A percentile compares a stretch with the other conserved stretches of the same genome.
Evolutionary conservation across 805 yeast species (phyloP).

Genomic region (Schwanniomyces polymorphus): DNA sequence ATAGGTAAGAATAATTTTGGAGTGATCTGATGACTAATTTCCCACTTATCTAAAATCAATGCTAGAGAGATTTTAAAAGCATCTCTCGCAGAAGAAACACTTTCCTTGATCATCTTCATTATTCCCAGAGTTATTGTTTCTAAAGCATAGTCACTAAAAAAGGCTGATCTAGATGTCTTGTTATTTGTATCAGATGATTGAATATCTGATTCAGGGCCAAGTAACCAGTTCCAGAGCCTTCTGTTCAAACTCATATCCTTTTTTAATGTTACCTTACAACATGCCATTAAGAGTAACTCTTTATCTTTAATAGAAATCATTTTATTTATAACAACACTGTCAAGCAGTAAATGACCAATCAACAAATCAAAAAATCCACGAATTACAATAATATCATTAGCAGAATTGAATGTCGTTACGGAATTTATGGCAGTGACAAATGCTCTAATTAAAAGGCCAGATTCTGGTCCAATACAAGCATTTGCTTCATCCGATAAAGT

Average conservation of each 20-base stretch:
- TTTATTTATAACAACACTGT: constrained; percentile 53
- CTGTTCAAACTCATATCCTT: constrained; percentile 94
- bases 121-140: constrained; percentile 54
- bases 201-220: constrained; percentile 65
- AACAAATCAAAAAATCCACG: constrained; percentile 87
- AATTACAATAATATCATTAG: constrained; percentile 65
- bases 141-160: constrained; percentile 61
- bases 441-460: constrained; percentile 77
- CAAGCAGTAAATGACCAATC: constrained; percentile 63
- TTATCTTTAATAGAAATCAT: constrained; percentile 54
- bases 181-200: constrained; percentile 6
- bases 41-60: constrained; percentile 92
- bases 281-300: constrained; percentile 56
- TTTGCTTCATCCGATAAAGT: constrained; percentile 50
- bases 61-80: constrained; percentile 63
- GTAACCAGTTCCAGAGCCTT: constrained; percentile 88
- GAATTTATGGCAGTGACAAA: constrained; percentile 65
- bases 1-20: constrained; percentile 71
- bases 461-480: constrained; percentile 69
- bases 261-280: constrained; percentile 67
- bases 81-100: constrained; percentile 36
- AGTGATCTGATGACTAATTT: constrained; percentile 73
- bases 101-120: constrained; percentile 41
- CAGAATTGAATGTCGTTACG: constrained; percentile 25
- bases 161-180: constrained; percentile 42